Evolutionary conservation across 805 yeast species (phyloP), one percentile per base, ranked within the genome.

Genomic region (Pichia membranifaciens): DNA sequence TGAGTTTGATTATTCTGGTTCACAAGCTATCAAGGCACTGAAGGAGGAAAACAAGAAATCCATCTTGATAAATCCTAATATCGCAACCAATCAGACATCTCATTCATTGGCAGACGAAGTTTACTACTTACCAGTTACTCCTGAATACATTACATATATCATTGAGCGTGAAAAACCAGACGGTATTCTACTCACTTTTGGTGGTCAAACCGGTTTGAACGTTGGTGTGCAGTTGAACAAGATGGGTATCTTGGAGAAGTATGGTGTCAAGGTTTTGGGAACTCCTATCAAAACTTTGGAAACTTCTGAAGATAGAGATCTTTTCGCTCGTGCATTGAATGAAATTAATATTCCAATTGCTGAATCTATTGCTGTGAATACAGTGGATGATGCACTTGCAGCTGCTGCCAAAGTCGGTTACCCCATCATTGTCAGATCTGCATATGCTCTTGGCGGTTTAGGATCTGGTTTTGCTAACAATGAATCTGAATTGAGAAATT

Each of bases 181-280:
- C 69, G 98, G 96, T 41, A 90, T 93, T 47, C 74, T 91, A 62
- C 77, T 91, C 63, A 91, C 99, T 3, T 93, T 93, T 67, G 99
- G 99, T 62, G 99, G 99, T 56, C 99, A 93, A 73, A 93, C 99
- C 31, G 99, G 85, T 54, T 76, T 93, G 60, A 93, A 90, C 64
- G 96, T 91, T 51, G 98, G 98, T 71, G 95, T 93, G 44, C 84
- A 88, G 61, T 78, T 93, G 54, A 96, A 93, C 52, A 86, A 89
- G 70, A 84, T 87, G 89, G 98, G 97, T 54, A 87, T 88, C 49
- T 84, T 95, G 61, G 88, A 84, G 55, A 77, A 95, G 58, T 88
- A 86, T 66, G 86, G 86, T 55, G 89, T 93, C 62, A 90, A 89
- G 72, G 99, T 93, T 21, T 74, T 93, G 55, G 99, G 99, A 59